These are phyloP conservation scores for Gastrolobium villosum DNA, from an alignment of 306 rosid species.

Conservation along the genomic window DNA sequence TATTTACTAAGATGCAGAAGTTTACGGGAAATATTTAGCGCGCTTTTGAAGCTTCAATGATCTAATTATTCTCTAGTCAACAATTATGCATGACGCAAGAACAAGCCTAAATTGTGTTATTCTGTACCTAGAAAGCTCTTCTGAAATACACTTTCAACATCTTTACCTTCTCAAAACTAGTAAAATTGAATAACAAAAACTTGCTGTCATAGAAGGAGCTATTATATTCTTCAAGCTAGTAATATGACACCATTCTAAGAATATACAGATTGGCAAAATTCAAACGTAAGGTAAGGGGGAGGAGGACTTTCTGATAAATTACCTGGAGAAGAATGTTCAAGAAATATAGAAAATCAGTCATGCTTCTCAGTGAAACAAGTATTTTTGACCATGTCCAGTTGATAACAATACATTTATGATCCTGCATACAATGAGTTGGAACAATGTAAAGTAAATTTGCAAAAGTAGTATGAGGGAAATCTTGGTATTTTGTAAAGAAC, in stretches of 20 bases:
- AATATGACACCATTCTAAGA: not conserved
- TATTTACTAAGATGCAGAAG: not conserved
- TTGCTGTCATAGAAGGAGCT: conserved; percentile 10
- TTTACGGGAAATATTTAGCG: conserved; percentile 10
- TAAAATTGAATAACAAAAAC: conserved; percentile 6
- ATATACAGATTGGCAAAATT: not conserved
- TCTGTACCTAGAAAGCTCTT: conserved; percentile 7
- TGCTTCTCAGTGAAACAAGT: conserved; percentile 75
- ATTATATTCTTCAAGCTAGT: not conserved
- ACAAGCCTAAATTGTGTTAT: not conserved
- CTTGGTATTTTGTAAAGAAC: too few species aligned
- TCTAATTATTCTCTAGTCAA: conserved; percentile 7
- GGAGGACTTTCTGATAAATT: conserved; percentile 35
- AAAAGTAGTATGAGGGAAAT: conserved; percentile 12
- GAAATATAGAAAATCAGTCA: conserved; percentile 74
- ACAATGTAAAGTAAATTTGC: conserved; percentile 31
- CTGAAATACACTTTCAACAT: not conserved
- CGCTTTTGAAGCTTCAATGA: not conserved
- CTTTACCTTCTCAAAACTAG: conserved; percentile 9
- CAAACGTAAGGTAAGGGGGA: not conserved
- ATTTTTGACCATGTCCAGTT: conserved; percentile 53
- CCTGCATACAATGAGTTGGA: conserved; percentile 54
- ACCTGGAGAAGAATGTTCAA: conserved; percentile 91
- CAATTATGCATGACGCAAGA: not conserved
- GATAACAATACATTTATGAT: conserved; percentile 59